phyloP scores from a whole-genome alignment of 257 asterid genomes.

The Rubia yunnanensis region DNA sequence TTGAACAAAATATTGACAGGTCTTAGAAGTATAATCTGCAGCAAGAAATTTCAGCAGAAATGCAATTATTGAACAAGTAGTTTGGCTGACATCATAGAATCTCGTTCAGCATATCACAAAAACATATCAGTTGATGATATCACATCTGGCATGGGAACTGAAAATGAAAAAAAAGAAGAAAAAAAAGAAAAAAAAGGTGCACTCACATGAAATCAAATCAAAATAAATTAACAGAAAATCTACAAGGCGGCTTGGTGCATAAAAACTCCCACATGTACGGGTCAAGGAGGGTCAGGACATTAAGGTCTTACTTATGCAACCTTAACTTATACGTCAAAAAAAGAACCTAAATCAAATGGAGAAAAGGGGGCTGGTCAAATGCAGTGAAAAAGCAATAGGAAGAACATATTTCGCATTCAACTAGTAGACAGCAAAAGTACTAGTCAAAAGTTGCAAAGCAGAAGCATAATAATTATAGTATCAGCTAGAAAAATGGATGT shows the following conservation, averaged over 20 bases:
- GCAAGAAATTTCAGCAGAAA: neutral
- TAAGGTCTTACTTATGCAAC: neutral
- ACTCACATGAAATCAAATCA: neutral
- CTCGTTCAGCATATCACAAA: neutral
- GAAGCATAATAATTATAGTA: neutral
- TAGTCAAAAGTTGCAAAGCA: neutral
- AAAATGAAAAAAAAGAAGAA: neutral
- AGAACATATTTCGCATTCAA: neutral
- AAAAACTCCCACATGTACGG: neutral
- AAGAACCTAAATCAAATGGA: neutral
- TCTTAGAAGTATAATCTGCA: constrained; percentile 3
- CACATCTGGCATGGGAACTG: neutral
- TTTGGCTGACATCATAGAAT: neutral
- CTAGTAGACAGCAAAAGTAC: neutral
- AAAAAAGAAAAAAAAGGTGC: neutral
- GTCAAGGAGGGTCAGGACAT: neutral
- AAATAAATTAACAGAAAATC: neutral
- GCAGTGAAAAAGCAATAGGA: neutral
- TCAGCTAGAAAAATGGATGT: neutral
- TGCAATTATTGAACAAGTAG: neutral
- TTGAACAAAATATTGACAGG: constrained; percentile 18
- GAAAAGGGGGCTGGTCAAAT: neutral
- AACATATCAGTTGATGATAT: neutral
- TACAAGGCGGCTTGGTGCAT: neutral
- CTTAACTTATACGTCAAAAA: neutral